A percentile compares a stretch with the other conserved stretches of the same genome.
phyloP scores from a whole-genome alignment of 2,329 filamentous ascomycete species.

The Lachnellula occidentalis region DNA sequence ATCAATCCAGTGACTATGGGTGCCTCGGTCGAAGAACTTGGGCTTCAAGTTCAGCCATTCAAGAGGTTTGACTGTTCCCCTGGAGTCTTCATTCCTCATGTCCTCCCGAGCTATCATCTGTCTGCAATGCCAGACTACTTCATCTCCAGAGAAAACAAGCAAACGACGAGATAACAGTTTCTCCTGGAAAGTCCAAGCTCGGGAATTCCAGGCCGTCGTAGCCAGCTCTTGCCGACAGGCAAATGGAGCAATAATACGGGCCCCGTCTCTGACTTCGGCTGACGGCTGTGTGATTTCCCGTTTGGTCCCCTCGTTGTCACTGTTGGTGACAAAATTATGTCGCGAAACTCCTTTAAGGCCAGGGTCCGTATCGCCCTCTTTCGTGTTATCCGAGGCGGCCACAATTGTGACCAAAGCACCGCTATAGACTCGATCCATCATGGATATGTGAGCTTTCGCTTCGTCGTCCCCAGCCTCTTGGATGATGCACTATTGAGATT shows the following conservation, averaged over 20 bases:
- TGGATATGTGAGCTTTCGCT: neutral
- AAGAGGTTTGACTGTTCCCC: neutral
- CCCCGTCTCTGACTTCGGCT: constrained; percentile 1
- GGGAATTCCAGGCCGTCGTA: too few species aligned
- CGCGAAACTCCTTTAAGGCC: constrained; percentile 2
- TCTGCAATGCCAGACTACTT: constrained; percentile 4
- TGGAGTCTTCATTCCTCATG: constrained; percentile 1
- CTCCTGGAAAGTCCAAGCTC: too few species aligned
- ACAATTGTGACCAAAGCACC: constrained; percentile 3
- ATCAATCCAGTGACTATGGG: constrained; percentile 1
- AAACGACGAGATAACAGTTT: too few species aligned
- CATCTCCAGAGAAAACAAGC: neutral
- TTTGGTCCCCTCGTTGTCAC: neutral
- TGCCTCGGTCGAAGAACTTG: neutral
- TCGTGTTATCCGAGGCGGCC: neutral
- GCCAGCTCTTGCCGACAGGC: neutral
- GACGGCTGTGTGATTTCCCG: constrained; percentile 1
- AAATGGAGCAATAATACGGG: constrained; percentile 1
- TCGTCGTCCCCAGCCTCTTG: constrained; percentile 2
- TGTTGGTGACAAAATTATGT: neutral
- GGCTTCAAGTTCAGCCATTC: neutral
- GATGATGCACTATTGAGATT: neutral
- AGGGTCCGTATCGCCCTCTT: neutral
- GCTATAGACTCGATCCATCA: constrained; percentile 3
- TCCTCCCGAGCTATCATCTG: constrained; percentile 4